Base-by-base conservation (phyloP, 192 early-diverging fungal species). In the Coemansia sp. region DNA sequence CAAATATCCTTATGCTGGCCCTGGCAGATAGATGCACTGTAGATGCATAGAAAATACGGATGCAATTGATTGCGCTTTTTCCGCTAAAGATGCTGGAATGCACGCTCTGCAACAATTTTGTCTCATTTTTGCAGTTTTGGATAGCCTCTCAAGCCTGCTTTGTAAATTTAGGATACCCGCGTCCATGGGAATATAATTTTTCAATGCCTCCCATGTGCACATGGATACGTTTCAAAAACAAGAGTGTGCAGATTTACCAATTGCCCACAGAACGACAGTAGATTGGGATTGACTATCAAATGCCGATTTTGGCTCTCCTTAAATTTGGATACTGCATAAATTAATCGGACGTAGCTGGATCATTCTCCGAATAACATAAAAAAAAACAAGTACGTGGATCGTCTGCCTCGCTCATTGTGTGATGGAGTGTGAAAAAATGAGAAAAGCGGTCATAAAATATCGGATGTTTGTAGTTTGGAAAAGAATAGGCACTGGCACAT, bases 301-400 rank as follows among this genome's bases (percentile, higher is more conserved):
- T 19, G 40, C 13, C 14, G n/a, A 53, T 47, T 47, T n/a, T 33
- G 7, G 30, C 18, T 42, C 38, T 43, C 54, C 61, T 51, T 56
- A 64, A 51, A 61, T 68, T 68, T 59, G 54, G 48, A 21, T 30
- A 56, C 23, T 68, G 65, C 65, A 68, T 61, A 64, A 64, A 64
- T 64, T 64, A 64, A 64, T 38, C 54, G 46, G 61, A 52, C 45
- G 37, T 53, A 44, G 42, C 50, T 52, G 33, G 33, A 35, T 37
- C 50, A 21, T 50, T 49, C 38, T 39, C 49, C 16, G 45, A 13
- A 16, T 36, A 16, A 50, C 21, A 51, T 16, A 43, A 45, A 23
- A 43, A 45, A 23, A 18, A 35, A 57, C 18, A 13, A 35, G 5
- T 8, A 20, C 12, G 38, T 55, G 23, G 33, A 9, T 57, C 28